Evolutionary conservation across 306 rosid species (phyloP).

Genomic region (Prosopis cineraria): DNA sequence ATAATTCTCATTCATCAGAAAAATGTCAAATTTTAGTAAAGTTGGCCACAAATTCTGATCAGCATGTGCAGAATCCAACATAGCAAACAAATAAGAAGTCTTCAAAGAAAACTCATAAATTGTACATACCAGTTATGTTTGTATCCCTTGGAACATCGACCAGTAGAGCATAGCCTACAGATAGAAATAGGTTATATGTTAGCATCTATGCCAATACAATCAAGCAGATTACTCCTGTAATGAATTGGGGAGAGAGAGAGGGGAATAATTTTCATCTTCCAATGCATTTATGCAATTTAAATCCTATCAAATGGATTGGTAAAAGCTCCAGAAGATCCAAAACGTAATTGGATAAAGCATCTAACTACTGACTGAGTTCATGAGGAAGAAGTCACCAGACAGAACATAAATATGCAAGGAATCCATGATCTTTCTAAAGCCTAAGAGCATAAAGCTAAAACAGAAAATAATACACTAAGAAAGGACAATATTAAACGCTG

Average conservation of each 20-base stretch:
- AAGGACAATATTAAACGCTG: neutral
- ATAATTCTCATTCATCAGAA: neutral
- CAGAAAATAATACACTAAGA: neutral
- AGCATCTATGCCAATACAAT: slow-evolving; percentile 13
- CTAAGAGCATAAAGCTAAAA: neutral
- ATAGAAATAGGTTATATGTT: slow-evolving; percentile 33
- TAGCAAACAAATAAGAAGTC: neutral
- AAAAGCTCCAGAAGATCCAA: neutral
- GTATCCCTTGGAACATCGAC: slow-evolving; percentile 81
- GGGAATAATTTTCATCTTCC: neutral
- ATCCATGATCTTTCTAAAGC: neutral
- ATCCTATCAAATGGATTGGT: neutral
- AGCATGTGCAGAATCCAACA: neutral
- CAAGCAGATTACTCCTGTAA: neutral
- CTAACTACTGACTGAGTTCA: neutral
- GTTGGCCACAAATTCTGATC: neutral
- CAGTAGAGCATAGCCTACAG: slow-evolving; percentile 70
- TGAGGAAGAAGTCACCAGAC: neutral
- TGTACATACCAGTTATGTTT: slow-evolving; percentile 78
- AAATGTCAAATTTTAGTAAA: neutral
- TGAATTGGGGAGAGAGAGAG: neutral
- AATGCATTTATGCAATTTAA: neutral
- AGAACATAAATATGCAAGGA: neutral
- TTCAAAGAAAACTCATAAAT: neutral
- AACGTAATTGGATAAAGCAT: neutral